These are phyloP conservation scores for Gigaspora rosea DNA, from an alignment of 192 early-diverging fungal genomes.

Conservation along the genomic window DNA sequence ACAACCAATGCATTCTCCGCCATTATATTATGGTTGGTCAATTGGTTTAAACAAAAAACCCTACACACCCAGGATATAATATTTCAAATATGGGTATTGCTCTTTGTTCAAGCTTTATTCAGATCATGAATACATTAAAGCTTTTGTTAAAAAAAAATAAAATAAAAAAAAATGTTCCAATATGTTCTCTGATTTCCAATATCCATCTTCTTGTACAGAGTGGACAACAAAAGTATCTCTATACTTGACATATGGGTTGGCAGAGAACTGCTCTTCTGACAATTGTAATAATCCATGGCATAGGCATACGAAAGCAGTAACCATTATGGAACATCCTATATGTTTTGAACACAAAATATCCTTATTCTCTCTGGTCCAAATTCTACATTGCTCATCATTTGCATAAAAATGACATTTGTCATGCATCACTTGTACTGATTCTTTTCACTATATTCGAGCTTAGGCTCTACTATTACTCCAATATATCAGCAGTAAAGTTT, in stretches of 20 bases:
- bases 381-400: conserved; percentile 24
- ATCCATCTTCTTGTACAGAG: neutral
- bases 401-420: conserved; percentile 32
- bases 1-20: conserved; percentile 38
- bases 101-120: neutral
- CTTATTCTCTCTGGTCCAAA: conserved; percentile 20
- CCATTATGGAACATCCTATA: conserved; percentile 30
- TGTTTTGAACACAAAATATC: conserved; percentile 19
- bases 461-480: neutral
- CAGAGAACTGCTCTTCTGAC: conserved; percentile 3
- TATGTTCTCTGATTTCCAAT: conserved; percentile 10
- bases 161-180: neutral
- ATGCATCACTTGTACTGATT: conserved; percentile 3
- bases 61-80: conserved; percentile 32
- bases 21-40: conserved; percentile 32
- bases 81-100: conserved; percentile 34
- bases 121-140: neutral
- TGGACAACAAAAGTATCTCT: neutral
- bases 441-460: neutral
- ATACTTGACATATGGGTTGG: conserved; percentile 1
- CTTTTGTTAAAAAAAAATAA: neutral
- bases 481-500: neutral
- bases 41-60: conserved; percentile 39
- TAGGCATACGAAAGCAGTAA: conserved; percentile 31
- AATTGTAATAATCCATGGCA: conserved; percentile 19